Evolutionary conservation across 2,329 filamentous ascomycete species (phyloP).

Genomic region (Claviceps capensis): DNA sequence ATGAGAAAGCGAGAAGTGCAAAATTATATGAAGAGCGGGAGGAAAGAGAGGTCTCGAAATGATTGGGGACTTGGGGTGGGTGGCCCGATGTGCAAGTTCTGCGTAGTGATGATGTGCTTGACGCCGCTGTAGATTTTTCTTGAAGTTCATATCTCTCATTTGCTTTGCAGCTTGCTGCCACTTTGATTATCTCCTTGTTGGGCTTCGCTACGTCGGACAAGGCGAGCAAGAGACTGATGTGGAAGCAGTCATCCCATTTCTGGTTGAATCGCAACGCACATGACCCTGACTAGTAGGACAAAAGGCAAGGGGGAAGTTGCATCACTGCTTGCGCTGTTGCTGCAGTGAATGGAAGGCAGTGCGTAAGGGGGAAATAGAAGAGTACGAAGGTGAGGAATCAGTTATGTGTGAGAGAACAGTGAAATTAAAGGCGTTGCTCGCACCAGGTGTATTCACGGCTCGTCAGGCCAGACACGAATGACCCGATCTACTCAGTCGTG

Average conservation of each 20-base stretch:
- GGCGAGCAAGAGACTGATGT: slow-evolving; percentile 24
- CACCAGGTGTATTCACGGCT: slow-evolving; percentile 23
- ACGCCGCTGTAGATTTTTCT: slow-evolving; percentile 25
- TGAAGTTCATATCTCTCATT: slow-evolving; percentile 22
- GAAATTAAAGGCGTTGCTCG: slow-evolving; percentile 25
- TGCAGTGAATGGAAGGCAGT: neutral
- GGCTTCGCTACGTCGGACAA: slow-evolving; percentile 24
- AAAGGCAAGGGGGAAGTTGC: neutral
- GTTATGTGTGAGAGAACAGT: neutral
- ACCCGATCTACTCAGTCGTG: slow-evolving; percentile 16
- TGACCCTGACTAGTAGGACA: neutral
- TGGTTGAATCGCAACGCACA: neutral
- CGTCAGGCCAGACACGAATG: slow-evolving; percentile 24
- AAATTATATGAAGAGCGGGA: slow-evolving; percentile 1
- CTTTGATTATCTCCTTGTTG: slow-evolving; percentile 18
- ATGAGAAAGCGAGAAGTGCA: neutral
- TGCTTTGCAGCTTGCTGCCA: slow-evolving; percentile 13
- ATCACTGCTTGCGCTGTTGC: neutral
- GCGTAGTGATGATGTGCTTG: slow-evolving; percentile 18
- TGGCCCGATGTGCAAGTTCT: neutral
- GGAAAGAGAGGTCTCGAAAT: neutral
- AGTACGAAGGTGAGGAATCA: neutral
- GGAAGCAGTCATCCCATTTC: slow-evolving; percentile 21
- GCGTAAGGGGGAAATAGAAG: neutral
- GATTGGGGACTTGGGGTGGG: neutral